These are phyloP conservation scores for Solanum clarkiae DNA, from an alignment of 257 asterid genomes.

Conservation along the genomic window DNA sequence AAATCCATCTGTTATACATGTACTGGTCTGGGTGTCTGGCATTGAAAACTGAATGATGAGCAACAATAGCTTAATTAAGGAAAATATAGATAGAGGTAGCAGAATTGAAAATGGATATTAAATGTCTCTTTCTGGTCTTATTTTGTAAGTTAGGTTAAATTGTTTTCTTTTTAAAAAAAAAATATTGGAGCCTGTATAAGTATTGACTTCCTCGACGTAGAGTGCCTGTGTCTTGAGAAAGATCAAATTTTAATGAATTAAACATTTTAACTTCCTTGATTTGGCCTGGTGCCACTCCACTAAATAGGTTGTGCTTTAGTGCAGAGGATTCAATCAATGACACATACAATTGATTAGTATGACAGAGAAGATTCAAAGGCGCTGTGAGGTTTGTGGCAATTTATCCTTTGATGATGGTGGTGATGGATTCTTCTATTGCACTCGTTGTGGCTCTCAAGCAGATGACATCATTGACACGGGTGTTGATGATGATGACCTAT, in stretches of 20 bases:
- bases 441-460: constrained; percentile 40
- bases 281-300: neutral
- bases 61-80: too few species aligned
- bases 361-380: neutral
- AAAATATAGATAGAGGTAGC: neutral
- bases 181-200: neutral
- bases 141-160: neutral
- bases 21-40: too few species aligned
- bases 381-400: constrained; percentile 37
- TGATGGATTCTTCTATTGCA: constrained; percentile 52
- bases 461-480: constrained; percentile 39
- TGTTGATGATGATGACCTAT: constrained; percentile 35
- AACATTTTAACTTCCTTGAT: neutral
- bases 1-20: too few species aligned
- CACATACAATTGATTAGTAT: neutral
- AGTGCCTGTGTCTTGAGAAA: neutral
- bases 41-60: too few species aligned
- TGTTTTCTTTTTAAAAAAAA: neutral
- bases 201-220: neutral
- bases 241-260: neutral
- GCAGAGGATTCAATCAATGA: neutral
- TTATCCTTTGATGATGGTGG: constrained; percentile 20
- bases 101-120: neutral
- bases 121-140: neutral
- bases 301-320: neutral